phyloP scores from a whole-genome alignment of 805 yeast species.

The Jamesozyma spencerorum region DNA sequence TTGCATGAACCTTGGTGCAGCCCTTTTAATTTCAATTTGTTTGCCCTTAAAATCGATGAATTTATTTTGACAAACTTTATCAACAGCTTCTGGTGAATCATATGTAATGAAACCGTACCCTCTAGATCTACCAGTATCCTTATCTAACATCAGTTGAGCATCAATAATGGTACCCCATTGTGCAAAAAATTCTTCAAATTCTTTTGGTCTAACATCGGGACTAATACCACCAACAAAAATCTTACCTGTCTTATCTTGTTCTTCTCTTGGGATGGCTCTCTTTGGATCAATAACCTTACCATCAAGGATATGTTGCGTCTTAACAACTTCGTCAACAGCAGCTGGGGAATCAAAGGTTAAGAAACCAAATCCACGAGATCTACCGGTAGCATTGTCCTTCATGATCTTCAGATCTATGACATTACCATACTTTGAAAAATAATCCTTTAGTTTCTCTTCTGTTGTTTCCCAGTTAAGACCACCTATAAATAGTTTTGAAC shows the following conservation, averaged over 20 bases:
- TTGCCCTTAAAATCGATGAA: slow-evolving; percentile 80
- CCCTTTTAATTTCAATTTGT: slow-evolving; percentile 74
- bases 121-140: slow-evolving; percentile 92
- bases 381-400: slow-evolving; percentile 81
- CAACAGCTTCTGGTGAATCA: slow-evolving; percentile 91
- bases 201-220: slow-evolving; percentile 84
- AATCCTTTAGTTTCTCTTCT: slow-evolving; percentile 73
- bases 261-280: slow-evolving; percentile 94
- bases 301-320: slow-evolving; percentile 79
- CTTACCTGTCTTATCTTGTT: slow-evolving; percentile 93
- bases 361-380: slow-evolving; percentile 93
- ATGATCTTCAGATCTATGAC: slow-evolving; percentile 82
- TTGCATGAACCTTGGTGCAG: slow-evolving; percentile 73
- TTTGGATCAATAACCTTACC: slow-evolving; percentile 97
- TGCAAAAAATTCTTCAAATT: slow-evolving; percentile 76
- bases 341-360: slow-evolving; percentile 74
- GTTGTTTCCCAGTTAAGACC: slow-evolving; percentile 98
- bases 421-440: slow-evolving; percentile 82
- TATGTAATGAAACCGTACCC: slow-evolving; percentile 96
- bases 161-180: slow-evolving; percentile 88
- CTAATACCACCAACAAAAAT: slow-evolving; percentile 96
- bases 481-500: slow-evolving; percentile 90
- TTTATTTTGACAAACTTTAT: slow-evolving; percentile 72
- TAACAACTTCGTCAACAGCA: slow-evolving; percentile 79
- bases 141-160: slow-evolving; percentile 94